phyloP scores from a whole-genome alignment of 2,329 filamentous ascomycete genomes.

The Fusarium musae region DNA sequence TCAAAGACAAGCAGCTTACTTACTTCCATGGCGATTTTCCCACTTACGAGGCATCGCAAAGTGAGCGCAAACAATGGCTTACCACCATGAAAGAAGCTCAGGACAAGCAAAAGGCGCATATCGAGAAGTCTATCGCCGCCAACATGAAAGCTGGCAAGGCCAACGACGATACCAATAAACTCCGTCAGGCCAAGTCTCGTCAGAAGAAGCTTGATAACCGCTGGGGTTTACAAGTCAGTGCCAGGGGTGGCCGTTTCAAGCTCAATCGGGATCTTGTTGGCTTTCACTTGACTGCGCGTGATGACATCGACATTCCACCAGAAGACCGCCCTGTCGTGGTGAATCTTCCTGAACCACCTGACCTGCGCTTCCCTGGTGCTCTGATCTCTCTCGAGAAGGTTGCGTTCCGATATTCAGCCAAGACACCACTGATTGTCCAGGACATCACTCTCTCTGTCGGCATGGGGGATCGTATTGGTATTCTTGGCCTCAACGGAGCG shows the following conservation, averaged over 20 bases:
- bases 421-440: conserved; percentile 60
- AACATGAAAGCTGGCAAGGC: conserved; percentile 81
- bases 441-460: conserved; percentile 76
- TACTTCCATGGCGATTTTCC: conserved; percentile 81
- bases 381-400: conserved; percentile 78
- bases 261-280: conserved; percentile 78
- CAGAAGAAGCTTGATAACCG: conserved; percentile 88
- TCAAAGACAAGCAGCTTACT: conserved; percentile 76
- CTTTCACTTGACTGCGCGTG: conserved; percentile 67
- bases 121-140: conserved; percentile 79
- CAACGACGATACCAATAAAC: conserved; percentile 84
- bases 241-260: conserved; percentile 81
- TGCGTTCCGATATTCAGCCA: conserved; percentile 69
- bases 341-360: conserved; percentile 69
- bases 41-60: conserved; percentile 74
- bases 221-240: conserved; percentile 79
- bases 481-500: conserved; percentile 82
- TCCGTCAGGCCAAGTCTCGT: conserved; percentile 84
- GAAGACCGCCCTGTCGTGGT: conserved; percentile 70
- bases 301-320: conserved; percentile 76
- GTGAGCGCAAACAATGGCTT: conserved; percentile 75
- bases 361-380: conserved; percentile 79
- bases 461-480: conserved; percentile 77
- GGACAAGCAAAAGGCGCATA: conserved; percentile 82
- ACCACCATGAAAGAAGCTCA: conserved; percentile 83